Conservation (phyloP, 177 flowering plant genomes). For the Vitis hybrid region DNA sequence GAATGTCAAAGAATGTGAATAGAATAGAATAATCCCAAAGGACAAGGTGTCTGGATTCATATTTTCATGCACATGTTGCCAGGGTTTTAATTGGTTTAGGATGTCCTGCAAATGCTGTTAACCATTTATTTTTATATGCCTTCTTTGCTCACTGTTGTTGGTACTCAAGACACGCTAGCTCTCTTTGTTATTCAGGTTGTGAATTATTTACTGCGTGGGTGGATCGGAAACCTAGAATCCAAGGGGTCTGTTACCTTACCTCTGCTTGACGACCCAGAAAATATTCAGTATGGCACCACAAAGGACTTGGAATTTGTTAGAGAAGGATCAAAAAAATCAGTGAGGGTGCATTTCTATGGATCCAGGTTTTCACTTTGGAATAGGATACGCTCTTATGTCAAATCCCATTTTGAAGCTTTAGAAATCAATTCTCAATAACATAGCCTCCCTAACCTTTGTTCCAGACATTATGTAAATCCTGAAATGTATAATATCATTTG, state of each 20-base stretch:
- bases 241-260: slow-evolving; percentile 60
- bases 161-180: background rate
- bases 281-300: slow-evolving; percentile 25
- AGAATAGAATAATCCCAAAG: too few species aligned
- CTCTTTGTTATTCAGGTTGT: slow-evolving; percentile 55
- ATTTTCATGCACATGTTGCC: too few species aligned
- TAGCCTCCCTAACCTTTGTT: background rate
- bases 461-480: slow-evolving; percentile 12
- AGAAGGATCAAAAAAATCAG: slow-evolving; percentile 62
- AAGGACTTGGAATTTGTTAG: slow-evolving; percentile 68
- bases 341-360: slow-evolving; percentile 56
- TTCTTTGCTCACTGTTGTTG: background rate
- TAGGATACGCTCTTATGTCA: slow-evolving; percentile 43
- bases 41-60: too few species aligned
- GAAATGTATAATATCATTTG: slow-evolving; percentile 11
- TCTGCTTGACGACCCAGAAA: slow-evolving; percentile 53
- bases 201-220: slow-evolving; percentile 84
- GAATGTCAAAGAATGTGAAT: too few species aligned
- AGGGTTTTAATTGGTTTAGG: too few species aligned
- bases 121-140: background rate
- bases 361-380: slow-evolving; percentile 54
- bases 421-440: slow-evolving; percentile 16
- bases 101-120: too few species aligned
- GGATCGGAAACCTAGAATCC: slow-evolving; percentile 80
- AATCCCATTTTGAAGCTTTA: slow-evolving; percentile 27